phyloP scores from a whole-genome alignment of 2,329 filamentous ascomycete species.

The Ophiostoma ips region DNA sequence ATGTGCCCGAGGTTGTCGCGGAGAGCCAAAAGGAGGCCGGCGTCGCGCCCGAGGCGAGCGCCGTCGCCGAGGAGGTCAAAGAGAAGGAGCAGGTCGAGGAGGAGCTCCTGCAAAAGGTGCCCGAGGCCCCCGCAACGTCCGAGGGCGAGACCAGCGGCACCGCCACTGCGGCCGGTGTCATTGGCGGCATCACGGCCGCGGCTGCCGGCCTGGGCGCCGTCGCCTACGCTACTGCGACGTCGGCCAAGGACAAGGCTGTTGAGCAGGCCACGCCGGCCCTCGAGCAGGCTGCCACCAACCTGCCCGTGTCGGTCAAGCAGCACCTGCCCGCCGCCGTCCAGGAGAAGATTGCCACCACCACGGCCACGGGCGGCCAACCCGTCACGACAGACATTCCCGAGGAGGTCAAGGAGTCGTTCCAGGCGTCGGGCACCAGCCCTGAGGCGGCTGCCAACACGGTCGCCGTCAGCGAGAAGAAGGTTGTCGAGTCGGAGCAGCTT shows the following conservation, averaged over 20 bases:
- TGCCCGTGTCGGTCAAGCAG: conserved; percentile 41
- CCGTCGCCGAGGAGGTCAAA: conserved; percentile 47
- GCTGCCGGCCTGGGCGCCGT: conserved; percentile 24
- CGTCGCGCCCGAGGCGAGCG: conserved; percentile 53
- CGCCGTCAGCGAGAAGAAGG: conserved; percentile 62
- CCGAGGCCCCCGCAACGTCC: conserved; percentile 42
- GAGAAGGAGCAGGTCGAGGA: conserved; percentile 60
- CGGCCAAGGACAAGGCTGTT: conserved; percentile 26
- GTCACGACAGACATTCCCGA: conserved; percentile 37
- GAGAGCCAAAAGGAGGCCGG: conserved; percentile 57
- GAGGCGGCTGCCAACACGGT: conserved; percentile 57
- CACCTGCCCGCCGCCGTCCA: conserved; percentile 35
- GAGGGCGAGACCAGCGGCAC: conserved; percentile 35
- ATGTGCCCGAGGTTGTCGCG: conserved; percentile 3
- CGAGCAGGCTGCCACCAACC: conserved; percentile 20
- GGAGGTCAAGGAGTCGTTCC: conserved; percentile 44
- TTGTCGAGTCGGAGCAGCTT: conserved; percentile 60
- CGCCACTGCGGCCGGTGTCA: conserved; percentile 1
- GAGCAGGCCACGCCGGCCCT: conserved; percentile 18
- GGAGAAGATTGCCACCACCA: conserved; percentile 29
- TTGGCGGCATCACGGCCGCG: conserved; percentile 21
- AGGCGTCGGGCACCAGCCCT: conserved; percentile 44
- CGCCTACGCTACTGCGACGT: conserved; percentile 17
- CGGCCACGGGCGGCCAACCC: conserved; percentile 26
- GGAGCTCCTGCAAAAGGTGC: conserved; percentile 55